Base-by-base conservation (phyloP, 345 rosid genomes). In the Arabis alpina region DNA sequence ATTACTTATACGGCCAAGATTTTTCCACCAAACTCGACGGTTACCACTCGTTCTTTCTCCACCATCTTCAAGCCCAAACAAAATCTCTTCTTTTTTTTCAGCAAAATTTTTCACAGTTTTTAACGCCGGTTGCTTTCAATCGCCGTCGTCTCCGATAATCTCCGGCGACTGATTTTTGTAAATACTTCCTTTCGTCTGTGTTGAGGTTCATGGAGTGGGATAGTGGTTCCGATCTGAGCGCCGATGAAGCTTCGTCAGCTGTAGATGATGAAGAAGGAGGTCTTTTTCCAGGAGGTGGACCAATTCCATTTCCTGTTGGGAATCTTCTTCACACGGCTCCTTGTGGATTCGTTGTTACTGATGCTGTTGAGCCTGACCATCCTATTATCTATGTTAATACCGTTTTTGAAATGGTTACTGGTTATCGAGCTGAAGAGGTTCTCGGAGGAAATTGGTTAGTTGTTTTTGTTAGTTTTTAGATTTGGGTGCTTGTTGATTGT, bases 401-500 rank as follows among this genome's bases (percentile, higher is more conserved):
- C 40, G 95, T 88, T 64, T 92, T 92, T 77, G 95, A 92, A 87
- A 83, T 76, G 83, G 83, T 83, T 47, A 88, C 98, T 27, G 98
- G 98, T 1, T 92, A 92, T 64, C 91, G 88, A 14, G 95, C 95
- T 7, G 96, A 92, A 74, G 96, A 90, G 28, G 95, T 92, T 59
- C 89, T 89, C 47, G 98, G 96, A 25, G 85, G 96, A 66, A 92
- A 92, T 68, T 92, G 98, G 96, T 92, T 27, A 78, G 96, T 79
- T 32, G 7, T 16, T 71, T 15, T 24, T 27, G 15, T 15, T 73
- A 51, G 25, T 6, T 36, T 39, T 47, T 2, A 8, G 12, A 2
- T 32, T 66, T 49, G 28, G 2, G 11, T 68, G 55, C 55, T 12
- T n/a, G 25, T 54, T 67, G 54, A 16, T 36, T 45, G 16, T n/a